A percentile compares a stretch with the other conserved stretches of the same genome.
Evolutionary conservation across 164 flowering plant species (phyloP).

Genomic region (Vitis labrusca): DNA sequence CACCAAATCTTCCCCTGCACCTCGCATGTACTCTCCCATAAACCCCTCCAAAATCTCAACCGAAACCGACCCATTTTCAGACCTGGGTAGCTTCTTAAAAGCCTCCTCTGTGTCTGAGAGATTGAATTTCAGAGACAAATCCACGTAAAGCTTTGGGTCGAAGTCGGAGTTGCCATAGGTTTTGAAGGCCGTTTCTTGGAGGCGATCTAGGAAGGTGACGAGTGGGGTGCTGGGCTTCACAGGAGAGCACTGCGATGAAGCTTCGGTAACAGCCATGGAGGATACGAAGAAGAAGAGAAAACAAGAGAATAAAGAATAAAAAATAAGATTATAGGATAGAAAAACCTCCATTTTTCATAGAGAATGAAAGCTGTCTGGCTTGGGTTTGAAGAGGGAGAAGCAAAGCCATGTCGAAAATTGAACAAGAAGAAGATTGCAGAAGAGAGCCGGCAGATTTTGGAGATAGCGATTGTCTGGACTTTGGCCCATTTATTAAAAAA

Average conservation of each 20-base stretch:
- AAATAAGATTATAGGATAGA: background rate
- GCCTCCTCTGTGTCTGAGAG: conserved; percentile 40
- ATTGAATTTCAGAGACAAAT: conserved; percentile 56
- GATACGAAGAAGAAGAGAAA: background rate
- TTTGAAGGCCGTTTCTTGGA: conserved; percentile 63
- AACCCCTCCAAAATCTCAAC: conserved; percentile 38
- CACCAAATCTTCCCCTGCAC: conserved; percentile 73
- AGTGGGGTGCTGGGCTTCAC: conserved; percentile 49
- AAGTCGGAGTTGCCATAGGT: conserved; percentile 48
- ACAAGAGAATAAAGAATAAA: background rate
- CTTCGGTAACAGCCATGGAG: background rate
- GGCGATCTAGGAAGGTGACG: conserved; percentile 49
- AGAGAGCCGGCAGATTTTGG: too few relatives aligned
- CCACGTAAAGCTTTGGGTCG: conserved; percentile 80
- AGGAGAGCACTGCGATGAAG: conserved; percentile 22
- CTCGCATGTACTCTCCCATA: conserved; percentile 40
- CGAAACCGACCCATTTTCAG: conserved; percentile 41
- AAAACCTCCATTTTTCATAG: too few relatives aligned
- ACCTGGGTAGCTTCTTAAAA: conserved; percentile 42
- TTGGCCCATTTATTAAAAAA: too few relatives aligned
- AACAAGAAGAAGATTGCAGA: too few relatives aligned
- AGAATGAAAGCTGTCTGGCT: too few relatives aligned
- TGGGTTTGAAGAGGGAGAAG: too few relatives aligned
- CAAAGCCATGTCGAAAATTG: too few relatives aligned
- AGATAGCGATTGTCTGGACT: too few relatives aligned